A percentile compares a stretch with the other conserved stretches of the same genome.
Evolutionary conservation across 1,284 basidiomycete genomes (phyloP).

Genomic region (Singerocomus rubriflavus): DNA sequence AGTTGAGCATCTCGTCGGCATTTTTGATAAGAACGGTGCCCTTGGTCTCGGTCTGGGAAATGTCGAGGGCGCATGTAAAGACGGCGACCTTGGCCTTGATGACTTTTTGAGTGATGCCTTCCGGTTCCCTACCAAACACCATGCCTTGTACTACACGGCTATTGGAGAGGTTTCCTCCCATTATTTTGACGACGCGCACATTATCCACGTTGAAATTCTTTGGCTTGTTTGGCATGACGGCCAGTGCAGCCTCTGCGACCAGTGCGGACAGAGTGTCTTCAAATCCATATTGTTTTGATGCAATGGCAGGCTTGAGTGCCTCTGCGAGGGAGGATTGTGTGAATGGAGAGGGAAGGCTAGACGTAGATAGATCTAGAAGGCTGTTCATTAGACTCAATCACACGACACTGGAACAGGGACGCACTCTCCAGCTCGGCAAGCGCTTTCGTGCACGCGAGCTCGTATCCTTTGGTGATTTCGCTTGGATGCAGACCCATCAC

Average conservation of each 20-base stretch:
- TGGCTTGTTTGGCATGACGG: constrained; percentile 87
- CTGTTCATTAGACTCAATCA: constrained; percentile 11
- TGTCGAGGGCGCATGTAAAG: constrained; percentile 90
- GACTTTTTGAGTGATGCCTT: constrained; percentile 84
- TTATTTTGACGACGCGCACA: constrained; percentile 97
- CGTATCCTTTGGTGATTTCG: constrained; percentile 93
- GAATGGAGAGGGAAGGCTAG: constrained; percentile 73
- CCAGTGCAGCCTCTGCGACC: constrained; percentile 89
- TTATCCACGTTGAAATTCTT: constrained; percentile 98
- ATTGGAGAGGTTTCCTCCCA: constrained; percentile 83
- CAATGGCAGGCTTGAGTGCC: constrained; percentile 89
- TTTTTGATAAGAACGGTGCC: constrained; percentile 97
- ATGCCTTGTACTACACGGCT: constrained; percentile 95
- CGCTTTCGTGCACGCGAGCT: constrained; percentile 87
- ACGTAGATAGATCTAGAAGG: constrained; percentile 57
- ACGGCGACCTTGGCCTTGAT: constrained; percentile 88
- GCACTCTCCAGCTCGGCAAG: constrained; percentile 88
- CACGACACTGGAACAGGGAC: constrained; percentile 32
- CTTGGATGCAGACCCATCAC: constrained; percentile 97
- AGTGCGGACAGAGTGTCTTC: constrained; percentile 83
- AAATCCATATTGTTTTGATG: constrained; percentile 95
- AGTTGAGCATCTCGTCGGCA: constrained; percentile 96
- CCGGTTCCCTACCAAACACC: constrained; percentile 96
- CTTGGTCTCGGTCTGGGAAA: constrained; percentile 98
- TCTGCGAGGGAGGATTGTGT: constrained; percentile 73